These are phyloP conservation scores for Thelephora ganbajun DNA, from an alignment of 768 basidiomycete genomes.

Conservation along the genomic window DNA sequence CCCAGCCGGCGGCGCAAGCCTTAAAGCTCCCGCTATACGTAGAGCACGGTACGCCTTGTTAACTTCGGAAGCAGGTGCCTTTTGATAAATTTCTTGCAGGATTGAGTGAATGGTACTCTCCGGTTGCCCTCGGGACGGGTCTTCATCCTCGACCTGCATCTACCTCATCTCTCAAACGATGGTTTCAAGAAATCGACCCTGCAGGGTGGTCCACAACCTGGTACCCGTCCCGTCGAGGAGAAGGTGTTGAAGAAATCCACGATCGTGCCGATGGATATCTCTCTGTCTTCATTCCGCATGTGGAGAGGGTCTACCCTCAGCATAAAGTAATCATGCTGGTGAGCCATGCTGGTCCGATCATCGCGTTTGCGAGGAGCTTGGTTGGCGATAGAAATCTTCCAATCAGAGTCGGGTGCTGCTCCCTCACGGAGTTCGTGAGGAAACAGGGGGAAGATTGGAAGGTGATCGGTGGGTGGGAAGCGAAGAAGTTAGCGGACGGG, in stretches of 20 bases:
- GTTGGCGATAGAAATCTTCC: constrained; percentile 35
- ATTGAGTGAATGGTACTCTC: constrained; percentile 70
- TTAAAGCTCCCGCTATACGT: constrained; percentile 58
- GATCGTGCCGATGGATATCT: constrained; percentile 41
- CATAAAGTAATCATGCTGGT: constrained; percentile 47
- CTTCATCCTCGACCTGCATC: constrained; percentile 62
- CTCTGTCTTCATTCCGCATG: constrained; percentile 31
- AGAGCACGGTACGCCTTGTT: constrained; percentile 49
- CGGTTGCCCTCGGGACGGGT: constrained; percentile 48
- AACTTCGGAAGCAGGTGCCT: neutral
- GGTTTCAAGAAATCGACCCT: constrained; percentile 52
- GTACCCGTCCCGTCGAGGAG: constrained; percentile 62
- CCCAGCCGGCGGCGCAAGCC: constrained; percentile 45
- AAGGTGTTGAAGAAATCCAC: constrained; percentile 49
- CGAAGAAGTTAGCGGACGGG: constrained; percentile 36
- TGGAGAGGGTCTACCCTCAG: constrained; percentile 30
- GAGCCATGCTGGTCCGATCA: constrained; percentile 64
- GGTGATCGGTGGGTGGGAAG: constrained; percentile 32
- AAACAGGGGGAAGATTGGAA: constrained; percentile 12
- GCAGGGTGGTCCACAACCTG: constrained; percentile 44
- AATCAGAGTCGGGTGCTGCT: constrained; percentile 63
- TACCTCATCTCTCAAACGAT: constrained; percentile 35
- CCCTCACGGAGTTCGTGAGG: constrained; percentile 42
- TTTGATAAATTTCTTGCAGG: constrained; percentile 23
- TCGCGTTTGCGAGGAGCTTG: constrained; percentile 49